Base-by-base conservation (phyloP, 306 rosid genomes). In the Cicer arietinum region DNA sequence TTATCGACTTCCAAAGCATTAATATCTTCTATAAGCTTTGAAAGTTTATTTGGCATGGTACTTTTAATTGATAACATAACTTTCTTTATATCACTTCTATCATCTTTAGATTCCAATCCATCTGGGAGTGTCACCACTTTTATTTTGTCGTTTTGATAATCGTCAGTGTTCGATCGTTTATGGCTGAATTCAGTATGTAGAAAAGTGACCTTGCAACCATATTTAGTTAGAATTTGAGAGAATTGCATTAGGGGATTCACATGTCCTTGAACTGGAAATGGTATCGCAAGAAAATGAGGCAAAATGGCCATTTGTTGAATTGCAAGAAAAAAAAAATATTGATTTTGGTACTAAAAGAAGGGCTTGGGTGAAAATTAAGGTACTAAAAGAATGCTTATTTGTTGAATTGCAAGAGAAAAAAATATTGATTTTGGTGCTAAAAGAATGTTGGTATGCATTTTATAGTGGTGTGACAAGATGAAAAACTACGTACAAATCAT, bases 131-230 rank as follows among this genome's bases (percentile, higher is more conserved):
- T 66, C 6, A 75, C 85, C 18, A 74, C 57, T 8, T 61, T 40
- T 13, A 87, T 81, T 0, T 37, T 45, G 50, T 51, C 47, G 25
- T 8, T 59, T 3, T 39, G 50, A 8, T 6, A 7, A 20, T 12
- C 47, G 40, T 12, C 50, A 1, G 7, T 10, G 5, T 67, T 74
- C 1, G 43, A 20, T 75, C 84, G 11, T 10, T 81, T 69, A 69
- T 60, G 42, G 78, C 3, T 75, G 62, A 75, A 74, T 2, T 64
- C 85, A 39, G 84, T 62, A 73, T 80, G 71, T 0, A 85, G 59
- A 53, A 85, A 84, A 22, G 87, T 85, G 77, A 85, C 64, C 13
- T 83, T 80, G 80, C 81, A 82, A 7, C 91, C 91, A 47, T 72
- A 81, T 10, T 78, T 76, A n/a, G 61, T 75, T 14, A 83, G 45